Evolutionary conservation across 805 yeast species (phyloP), one percentile per base, ranked within the genome.

Genomic region (Kockiozyma suomiensis): DNA sequence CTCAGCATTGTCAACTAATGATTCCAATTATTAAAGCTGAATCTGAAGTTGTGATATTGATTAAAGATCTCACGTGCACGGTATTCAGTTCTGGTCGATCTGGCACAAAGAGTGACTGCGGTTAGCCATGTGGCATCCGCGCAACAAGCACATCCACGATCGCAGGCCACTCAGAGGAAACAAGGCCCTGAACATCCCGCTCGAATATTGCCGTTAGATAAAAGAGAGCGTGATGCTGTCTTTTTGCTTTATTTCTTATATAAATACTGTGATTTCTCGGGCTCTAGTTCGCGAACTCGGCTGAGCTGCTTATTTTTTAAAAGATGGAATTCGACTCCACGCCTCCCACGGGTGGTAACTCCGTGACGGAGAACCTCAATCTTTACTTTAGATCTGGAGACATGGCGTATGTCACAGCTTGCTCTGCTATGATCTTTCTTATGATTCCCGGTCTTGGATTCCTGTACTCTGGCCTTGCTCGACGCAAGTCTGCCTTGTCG

Each of bases 361-460:
- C 90, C 35, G 78, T 88, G 72, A 82, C 84, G 17, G 81, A 81
- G 35, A 87, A 92, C 74, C 78, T 91, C 69, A 90, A 90, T 72
- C 76, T 77, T 8, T 86, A 59, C 54, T 77, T 72, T 61, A 73
- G 76, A 57, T 64, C 77, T 0, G 81, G 79, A n/a, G 78, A 73
- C 58, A 69, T 70, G 15, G 72, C 71, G 23, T 78, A 74, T 64
- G 62, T 76, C n/a, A 53, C 70, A 19, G 62, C 75, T 8, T 72
- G 75, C 47, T 68, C 77, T 5, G 64, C 73, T 48, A 74, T 90
- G 69, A 96, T 92, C 51, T 83, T 93, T 76, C 78, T 92, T 68
- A 93, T 93, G 98, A 84, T 93, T 26, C 97, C 97, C n/a, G 98
- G 97, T 15, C 82, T 93, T 69, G 97, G 96, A 1, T 90, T 92